phyloP scores from a whole-genome alignment of 2,329 filamentous ascomycete genomes.

The Diaporthe destruens region DNA sequence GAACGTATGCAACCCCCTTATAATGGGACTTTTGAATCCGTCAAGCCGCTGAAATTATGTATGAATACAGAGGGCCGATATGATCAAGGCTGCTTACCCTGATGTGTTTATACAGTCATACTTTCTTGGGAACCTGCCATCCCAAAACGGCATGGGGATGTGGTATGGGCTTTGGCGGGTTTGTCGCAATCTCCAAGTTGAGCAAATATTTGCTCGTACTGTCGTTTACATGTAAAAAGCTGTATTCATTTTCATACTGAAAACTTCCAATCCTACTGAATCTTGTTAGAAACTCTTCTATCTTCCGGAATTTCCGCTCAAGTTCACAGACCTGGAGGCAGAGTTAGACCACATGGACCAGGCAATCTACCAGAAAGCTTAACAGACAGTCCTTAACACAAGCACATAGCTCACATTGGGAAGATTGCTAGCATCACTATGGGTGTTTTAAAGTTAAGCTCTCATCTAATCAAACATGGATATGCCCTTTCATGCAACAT shows the following conservation, averaged over 20 bases:
- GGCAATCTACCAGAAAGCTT: background rate
- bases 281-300: background rate
- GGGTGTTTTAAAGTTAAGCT: background rate
- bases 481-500: too few species aligned
- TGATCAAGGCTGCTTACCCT: conserved; percentile 58
- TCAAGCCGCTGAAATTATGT: background rate
- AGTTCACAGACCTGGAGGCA: background rate
- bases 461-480: background rate
- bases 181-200: background rate
- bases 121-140: background rate
- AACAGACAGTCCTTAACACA: background rate
- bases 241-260: background rate
- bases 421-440: background rate
- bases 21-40: background rate
- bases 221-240: background rate
- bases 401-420: background rate
- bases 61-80: conserved; percentile 54
- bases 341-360: background rate
- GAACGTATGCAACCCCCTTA: conserved; percentile 52
- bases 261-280: background rate
- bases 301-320: too few species aligned
- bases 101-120: conserved; percentile 43
- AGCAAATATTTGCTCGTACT: background rate
- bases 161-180: too few species aligned
- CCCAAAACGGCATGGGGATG: background rate